Base-by-base conservation (phyloP, 2,329 filamentous ascomycete species). In the Microsporum audouinii region DNA sequence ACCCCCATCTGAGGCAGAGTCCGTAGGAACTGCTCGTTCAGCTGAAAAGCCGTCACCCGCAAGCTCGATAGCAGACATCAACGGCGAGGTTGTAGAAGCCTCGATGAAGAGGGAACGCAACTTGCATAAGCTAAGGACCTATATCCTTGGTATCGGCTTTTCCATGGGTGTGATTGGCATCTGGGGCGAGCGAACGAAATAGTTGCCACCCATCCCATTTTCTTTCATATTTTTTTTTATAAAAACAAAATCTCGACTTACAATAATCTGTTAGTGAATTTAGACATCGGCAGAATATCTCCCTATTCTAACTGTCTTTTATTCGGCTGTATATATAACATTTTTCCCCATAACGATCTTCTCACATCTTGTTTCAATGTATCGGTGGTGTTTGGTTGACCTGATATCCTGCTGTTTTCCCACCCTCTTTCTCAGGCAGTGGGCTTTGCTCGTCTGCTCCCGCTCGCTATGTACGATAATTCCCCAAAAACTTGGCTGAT, bases 91-190 rank as follows among this genome's bases (percentile, higher is more conserved):
- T 47, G 73, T 79, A 27, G 72, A 75, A 66, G 68, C 67, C 29
- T 75, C 76, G 57, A 77, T 79, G 77, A 69, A 71, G 36, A 67
- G 67, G 41, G 77, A 79, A 64, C 70, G 71, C 39, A 71, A 69
- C 29, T 64, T 76, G 53, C 74, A 78, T 64, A 64, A 65, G 45
- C 67, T 71, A 8, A 71, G 76, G 39, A 69, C 71, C 33, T 73
- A 71, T 63, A 67, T 78, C 38, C 71, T 74, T 45, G 76, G 75
- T 0, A 49, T 75, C 57, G 77, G 74, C 1, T 72, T 78, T 61
- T 72, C 73, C 1, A 77, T 79, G 72, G 75, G 73, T 23, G 74
- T 79, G 59, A 74, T 79, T 45, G 77, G 77, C 5, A 72, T 79
- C 33, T 79, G 77, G 77, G 77, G 77, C 1, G 77, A 79, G 65